Percentiles rank a stretch among this genome's conserved stretches.
Conservation (phyloP, 2,329 filamentous ascomycete genomes). For the Neopestalotiopsis sp. region DNA sequence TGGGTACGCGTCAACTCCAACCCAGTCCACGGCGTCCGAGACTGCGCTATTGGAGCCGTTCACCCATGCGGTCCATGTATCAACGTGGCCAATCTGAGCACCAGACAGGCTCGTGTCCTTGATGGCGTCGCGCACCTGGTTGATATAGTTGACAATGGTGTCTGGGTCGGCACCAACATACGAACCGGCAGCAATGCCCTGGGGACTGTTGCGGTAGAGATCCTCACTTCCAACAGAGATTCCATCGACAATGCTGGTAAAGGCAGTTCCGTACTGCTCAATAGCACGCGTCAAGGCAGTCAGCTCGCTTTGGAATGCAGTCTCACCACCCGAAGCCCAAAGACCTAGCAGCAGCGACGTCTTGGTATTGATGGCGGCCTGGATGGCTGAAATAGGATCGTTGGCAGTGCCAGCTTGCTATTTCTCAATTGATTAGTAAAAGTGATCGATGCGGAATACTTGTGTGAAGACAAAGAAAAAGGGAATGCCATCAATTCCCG, state of each 20-base stretch:
- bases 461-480: slow-evolving; percentile 1
- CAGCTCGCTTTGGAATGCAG: slow-evolving; percentile 73
- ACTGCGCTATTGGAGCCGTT: slow-evolving; percentile 75
- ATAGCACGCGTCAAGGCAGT: slow-evolving; percentile 74
- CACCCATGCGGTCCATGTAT: slow-evolving; percentile 84
- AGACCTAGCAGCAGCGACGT: slow-evolving; percentile 82
- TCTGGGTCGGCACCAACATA: slow-evolving; percentile 67
- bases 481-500: neutral
- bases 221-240: slow-evolving; percentile 90
- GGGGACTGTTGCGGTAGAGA: slow-evolving; percentile 79
- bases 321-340: slow-evolving; percentile 75
- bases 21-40: slow-evolving; percentile 73
- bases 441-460: neutral
- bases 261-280: slow-evolving; percentile 66
- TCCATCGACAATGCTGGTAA: slow-evolving; percentile 73
- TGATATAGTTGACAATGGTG: slow-evolving; percentile 72
- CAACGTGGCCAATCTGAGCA: slow-evolving; percentile 78
- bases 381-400: slow-evolving; percentile 55
- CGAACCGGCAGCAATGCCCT: slow-evolving; percentile 66
- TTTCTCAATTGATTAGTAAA: slow-evolving; percentile 20
- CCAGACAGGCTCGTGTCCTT: slow-evolving; percentile 62
- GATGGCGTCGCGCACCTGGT: slow-evolving; percentile 68
- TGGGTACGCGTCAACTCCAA: slow-evolving; percentile 85
- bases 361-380: slow-evolving; percentile 80
- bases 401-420: slow-evolving; percentile 69